Evolutionary conservation across 305 asterid species (phyloP), one percentile per base, ranked within the genome.

Genomic region (Stenogyne calaminthoides): DNA sequence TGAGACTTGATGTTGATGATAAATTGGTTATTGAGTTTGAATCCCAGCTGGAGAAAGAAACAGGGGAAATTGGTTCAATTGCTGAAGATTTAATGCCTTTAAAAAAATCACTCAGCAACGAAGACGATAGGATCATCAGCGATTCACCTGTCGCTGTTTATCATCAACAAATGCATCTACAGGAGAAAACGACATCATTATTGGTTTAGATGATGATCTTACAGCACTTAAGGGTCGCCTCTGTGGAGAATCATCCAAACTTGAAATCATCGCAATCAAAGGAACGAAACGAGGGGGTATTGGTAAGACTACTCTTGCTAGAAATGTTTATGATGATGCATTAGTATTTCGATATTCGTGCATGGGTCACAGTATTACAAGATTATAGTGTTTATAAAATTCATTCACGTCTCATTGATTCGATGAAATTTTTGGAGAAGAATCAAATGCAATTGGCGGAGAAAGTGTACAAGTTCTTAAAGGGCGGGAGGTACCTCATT

Each of bases 301-400:
- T 14, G 49, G 49, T 42, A 42, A 42, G 64, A 69, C 64, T 1
- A 69, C 73, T 36, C 54, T 68, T 10, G 73, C 54, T 25, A 25
- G n/a, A n/a, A n/a, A n/a, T n/a, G n/a, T n/a, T n/a, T n/a, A n/a
- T n/a, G n/a, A n/a, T n/a, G n/a, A n/a, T n/a, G n/a, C n/a, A n/a
- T n/a, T n/a, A n/a, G n/a, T n/a, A n/a, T n/a, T n/a, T n/a, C n/a
- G n/a, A n/a, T n/a, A n/a, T n/a, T n/a, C n/a, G n/a, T n/a, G n/a
- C n/a, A n/a, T n/a, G n/a, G n/a, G n/a, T n/a, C n/a, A n/a, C n/a
- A n/a, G n/a, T n/a, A n/a, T n/a, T n/a, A n/a, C n/a, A n/a, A n/a
- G n/a, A n/a, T n/a, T n/a, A n/a, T n/a, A n/a, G n/a, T n/a, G n/a
- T n/a, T n/a, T n/a, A n/a, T n/a, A n/a, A n/a, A n/a, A n/a, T n/a